phyloP scores from a whole-genome alignment of 352 stramenopile genomes.

The Pythium sukuiense region DNA sequence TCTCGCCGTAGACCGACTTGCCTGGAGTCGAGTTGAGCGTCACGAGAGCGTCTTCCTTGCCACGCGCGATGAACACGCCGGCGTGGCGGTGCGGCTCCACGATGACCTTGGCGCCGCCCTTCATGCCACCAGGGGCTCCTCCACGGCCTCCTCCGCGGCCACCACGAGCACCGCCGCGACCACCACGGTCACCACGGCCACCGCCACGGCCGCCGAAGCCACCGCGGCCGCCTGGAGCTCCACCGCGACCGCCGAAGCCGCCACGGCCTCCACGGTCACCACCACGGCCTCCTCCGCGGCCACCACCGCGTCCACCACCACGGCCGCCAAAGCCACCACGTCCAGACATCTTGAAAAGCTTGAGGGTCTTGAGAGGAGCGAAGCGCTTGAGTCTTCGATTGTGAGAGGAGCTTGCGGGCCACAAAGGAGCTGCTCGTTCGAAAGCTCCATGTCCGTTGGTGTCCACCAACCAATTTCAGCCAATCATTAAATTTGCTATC shows the following conservation, averaged over 20 bases:
- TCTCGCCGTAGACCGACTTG: constrained; percentile 99
- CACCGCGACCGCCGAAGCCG: constrained; percentile 39
- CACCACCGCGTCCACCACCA: constrained; percentile 38
- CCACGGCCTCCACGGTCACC: constrained; percentile 37
- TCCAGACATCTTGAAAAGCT: constrained; percentile 38
- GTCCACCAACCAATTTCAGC: constrained; percentile 30
- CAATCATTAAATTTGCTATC: constrained; percentile 17
- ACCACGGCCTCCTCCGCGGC: constrained; percentile 41
- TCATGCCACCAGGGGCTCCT: constrained; percentile 88
- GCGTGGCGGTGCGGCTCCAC: constrained; percentile 97
- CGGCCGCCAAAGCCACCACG: constrained; percentile 63
- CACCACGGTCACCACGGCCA: constrained; percentile 43
- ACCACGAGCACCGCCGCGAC: constrained; percentile 44
- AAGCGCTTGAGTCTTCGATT: constrained; percentile 3
- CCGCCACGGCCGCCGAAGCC: constrained; percentile 45
- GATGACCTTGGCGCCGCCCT: constrained; percentile 96
- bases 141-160: constrained; percentile 67
- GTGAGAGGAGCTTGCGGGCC: neutral
- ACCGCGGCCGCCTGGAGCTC: constrained; percentile 38
- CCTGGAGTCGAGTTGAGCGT: constrained; percentile 98
- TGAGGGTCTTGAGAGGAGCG: constrained; percentile 11
- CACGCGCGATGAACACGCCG: constrained; percentile 97
- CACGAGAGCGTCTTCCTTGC: constrained; percentile 98
- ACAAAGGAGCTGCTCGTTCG: neutral
- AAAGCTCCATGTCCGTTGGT: constrained; percentile 5